A percentile compares a stretch with the other conserved stretches of the same genome.
Conservation (phyloP, 208 protist genomes). For the Wallacemonas sp. region DNA sequence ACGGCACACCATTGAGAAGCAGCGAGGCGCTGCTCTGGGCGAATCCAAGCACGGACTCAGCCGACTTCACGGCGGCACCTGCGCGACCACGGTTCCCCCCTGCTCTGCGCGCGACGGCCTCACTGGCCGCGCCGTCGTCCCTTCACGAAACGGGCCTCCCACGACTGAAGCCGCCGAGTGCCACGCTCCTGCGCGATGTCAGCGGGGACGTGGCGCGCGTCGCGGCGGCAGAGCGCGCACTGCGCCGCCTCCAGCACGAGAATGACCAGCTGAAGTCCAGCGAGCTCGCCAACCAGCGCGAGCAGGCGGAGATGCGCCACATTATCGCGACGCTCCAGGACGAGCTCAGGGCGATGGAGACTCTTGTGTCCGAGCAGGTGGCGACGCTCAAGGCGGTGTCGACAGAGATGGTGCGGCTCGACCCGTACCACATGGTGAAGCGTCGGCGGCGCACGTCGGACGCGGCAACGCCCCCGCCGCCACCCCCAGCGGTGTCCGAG, state of each 20-base stretch:
- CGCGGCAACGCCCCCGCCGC: not conserved
- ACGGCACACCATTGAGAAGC: not conserved
- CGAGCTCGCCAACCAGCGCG: constrained; percentile 28
- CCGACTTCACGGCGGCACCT: too few species aligned
- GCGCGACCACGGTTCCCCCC: too few species aligned
- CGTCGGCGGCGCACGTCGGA: constrained; percentile 24
- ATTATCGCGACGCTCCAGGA: constrained; percentile 50
- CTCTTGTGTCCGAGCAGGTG: constrained; percentile 58
- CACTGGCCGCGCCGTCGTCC: not conserved
- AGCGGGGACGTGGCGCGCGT: constrained; percentile 23
- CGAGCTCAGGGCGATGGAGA: constrained; percentile 58
- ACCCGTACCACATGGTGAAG: constrained; percentile 60
- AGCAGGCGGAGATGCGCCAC: constrained; percentile 33
- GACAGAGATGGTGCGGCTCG: constrained; percentile 47
- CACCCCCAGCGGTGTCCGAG: not conserved
- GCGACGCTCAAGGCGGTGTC: constrained; percentile 47
- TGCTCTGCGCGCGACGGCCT: too few species aligned
- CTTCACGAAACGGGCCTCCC: constrained; percentile 3
- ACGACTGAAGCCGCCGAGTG: constrained; percentile 4
- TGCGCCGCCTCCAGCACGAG: constrained; percentile 46
- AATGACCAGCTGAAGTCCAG: constrained; percentile 51
- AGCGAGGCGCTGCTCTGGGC: not conserved
- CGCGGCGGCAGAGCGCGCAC: constrained; percentile 44
- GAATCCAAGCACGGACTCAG: too few species aligned
- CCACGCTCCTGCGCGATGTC: not conserved